A percentile compares a stretch with the other conserved stretches of the same genome.
Evolutionary conservation across 2,329 filamentous ascomycete species (phyloP).

Genomic region (Exophiala xenobiotica): DNA sequence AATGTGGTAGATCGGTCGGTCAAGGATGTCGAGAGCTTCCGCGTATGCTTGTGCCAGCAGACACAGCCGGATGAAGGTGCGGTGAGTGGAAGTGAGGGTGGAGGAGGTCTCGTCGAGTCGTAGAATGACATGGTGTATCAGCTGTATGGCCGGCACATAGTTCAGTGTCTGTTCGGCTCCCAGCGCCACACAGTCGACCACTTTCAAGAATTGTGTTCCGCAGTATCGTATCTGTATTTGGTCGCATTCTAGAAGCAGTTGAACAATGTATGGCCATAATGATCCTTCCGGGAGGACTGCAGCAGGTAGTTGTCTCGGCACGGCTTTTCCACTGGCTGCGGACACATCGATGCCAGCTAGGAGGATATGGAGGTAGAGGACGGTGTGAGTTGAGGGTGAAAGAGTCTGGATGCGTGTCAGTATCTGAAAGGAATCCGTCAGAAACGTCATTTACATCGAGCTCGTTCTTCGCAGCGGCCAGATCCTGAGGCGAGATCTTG

Average conservation of each 20-base stretch:
- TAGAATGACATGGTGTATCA: slow-evolving; percentile 45
- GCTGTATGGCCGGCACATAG: slow-evolving; percentile 40
- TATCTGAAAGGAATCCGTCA: slow-evolving; percentile 9
- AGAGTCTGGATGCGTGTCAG: slow-evolving; percentile 39
- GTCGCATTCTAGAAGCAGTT: slow-evolving; percentile 56
- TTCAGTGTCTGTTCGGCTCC: slow-evolving; percentile 38
- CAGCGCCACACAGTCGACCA: slow-evolving; percentile 38
- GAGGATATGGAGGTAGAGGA: slow-evolving; percentile 59
- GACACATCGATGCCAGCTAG: slow-evolving; percentile 47
- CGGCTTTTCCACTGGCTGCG: slow-evolving; percentile 35
- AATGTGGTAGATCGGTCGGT: slow-evolving; percentile 44
- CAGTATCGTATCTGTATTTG: slow-evolving; percentile 46
- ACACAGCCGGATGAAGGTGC: slow-evolving; percentile 42
- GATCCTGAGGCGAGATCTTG: slow-evolving; percentile 19
- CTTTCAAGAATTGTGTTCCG: slow-evolving; percentile 40
- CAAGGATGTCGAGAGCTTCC: slow-evolving; percentile 42
- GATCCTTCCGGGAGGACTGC: slow-evolving; percentile 45
- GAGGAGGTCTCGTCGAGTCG: slow-evolving; percentile 44
- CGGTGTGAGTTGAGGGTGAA: slow-evolving; percentile 58
- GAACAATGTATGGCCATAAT: slow-evolving; percentile 51
- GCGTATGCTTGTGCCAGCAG: slow-evolving; percentile 43
- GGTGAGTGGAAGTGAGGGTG: slow-evolving; percentile 46
- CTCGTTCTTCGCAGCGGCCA: slow-evolving; percentile 10
- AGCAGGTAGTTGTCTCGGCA: slow-evolving; percentile 35
- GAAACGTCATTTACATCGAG: slow-evolving; percentile 39